Percentiles rank a stretch among this genome's conserved stretches.
Evolutionary conservation across 345 rosid genomes (phyloP).

Genomic region (Mercurialis annua): DNA sequence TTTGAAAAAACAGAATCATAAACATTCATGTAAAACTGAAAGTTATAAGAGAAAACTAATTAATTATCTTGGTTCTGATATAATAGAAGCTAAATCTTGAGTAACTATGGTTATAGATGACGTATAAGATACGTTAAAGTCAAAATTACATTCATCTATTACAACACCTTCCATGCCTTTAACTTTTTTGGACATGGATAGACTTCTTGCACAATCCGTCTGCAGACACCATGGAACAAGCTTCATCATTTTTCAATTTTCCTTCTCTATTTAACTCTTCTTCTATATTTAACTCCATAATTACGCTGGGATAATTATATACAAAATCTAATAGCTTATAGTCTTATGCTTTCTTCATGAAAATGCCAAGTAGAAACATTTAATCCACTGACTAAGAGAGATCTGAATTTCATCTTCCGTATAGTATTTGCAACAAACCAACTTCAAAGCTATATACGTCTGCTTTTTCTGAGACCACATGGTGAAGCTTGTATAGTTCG

Average conservation of each 20-base stretch:
- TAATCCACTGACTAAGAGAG: constrained; percentile 44
- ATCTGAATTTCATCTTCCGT: constrained; percentile 65
- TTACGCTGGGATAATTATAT: constrained; percentile 40
- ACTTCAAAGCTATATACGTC: constrained; percentile 74
- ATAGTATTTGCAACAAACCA: constrained; percentile 65
- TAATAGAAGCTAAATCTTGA: neutral
- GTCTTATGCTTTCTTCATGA: constrained; percentile 56
- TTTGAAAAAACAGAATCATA: no score
- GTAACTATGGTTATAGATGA: neutral
- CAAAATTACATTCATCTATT: constrained; percentile 29
- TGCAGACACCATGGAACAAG: constrained; percentile 74
- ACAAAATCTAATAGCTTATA: constrained; percentile 53
- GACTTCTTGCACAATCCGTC: constrained; percentile 62
- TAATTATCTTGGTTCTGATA: constrained; percentile 15
- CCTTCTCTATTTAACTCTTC: constrained; percentile 61
- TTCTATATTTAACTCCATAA: constrained; percentile 44
- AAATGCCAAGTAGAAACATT: constrained; percentile 42
- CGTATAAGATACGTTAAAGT: neutral
- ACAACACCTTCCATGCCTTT: constrained; percentile 68
- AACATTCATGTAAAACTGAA: no score
- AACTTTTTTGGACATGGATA: constrained; percentile 63
- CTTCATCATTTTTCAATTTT: constrained; percentile 43
- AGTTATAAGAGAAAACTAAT: no score
- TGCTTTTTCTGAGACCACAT: constrained; percentile 54
- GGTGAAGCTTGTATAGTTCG: constrained; percentile 12